A percentile compares a stretch with the other conserved stretches of the same genome.
Evolutionary conservation across 345 rosid species (phyloP).

Genomic region (Raphanus raphanistrum): DNA sequence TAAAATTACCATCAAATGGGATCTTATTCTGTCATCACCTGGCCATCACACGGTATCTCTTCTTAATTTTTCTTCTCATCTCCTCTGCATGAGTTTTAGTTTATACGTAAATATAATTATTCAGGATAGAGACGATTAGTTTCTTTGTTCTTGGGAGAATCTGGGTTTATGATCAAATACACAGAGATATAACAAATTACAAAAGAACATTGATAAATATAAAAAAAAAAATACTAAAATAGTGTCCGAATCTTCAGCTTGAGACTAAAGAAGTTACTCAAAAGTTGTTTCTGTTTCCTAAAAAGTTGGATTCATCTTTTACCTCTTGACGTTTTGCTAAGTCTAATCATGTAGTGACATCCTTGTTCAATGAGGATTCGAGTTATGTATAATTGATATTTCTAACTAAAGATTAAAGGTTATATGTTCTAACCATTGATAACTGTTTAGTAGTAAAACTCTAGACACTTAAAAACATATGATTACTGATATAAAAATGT

Average conservation of each 20-base stretch:
- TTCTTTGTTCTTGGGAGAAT: not conserved
- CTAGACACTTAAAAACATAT: not conserved
- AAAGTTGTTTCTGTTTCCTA: conserved; percentile 26
- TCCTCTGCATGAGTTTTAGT: not conserved
- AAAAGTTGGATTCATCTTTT: conserved; percentile 15
- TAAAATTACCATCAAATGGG: conserved; percentile 83
- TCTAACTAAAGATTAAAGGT: not conserved
- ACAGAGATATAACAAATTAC: not conserved
- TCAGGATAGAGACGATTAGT: no score
- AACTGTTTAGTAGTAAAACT: not conserved
- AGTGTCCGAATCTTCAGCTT: conserved; percentile 31
- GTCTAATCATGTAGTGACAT: not conserved
- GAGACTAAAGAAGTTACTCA: conserved; percentile 13
- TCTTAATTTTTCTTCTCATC: not conserved
- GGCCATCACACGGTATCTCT: conserved; percentile 47
- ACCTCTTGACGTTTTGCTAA: not conserved
- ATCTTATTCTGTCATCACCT: conserved; percentile 49
- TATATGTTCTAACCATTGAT: not conserved
- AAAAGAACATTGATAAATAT: not conserved
- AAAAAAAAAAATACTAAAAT: not conserved
- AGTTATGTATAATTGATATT: not conserved
- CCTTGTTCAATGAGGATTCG: not conserved
- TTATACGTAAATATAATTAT: not conserved
- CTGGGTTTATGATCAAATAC: conserved; percentile 30
- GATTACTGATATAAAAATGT: not conserved